Percentiles rank a stretch among this genome's conserved stretches.
phyloP scores from a whole-genome alignment of 805 yeast genomes.

The Tetrapisispora phaffii region DNA sequence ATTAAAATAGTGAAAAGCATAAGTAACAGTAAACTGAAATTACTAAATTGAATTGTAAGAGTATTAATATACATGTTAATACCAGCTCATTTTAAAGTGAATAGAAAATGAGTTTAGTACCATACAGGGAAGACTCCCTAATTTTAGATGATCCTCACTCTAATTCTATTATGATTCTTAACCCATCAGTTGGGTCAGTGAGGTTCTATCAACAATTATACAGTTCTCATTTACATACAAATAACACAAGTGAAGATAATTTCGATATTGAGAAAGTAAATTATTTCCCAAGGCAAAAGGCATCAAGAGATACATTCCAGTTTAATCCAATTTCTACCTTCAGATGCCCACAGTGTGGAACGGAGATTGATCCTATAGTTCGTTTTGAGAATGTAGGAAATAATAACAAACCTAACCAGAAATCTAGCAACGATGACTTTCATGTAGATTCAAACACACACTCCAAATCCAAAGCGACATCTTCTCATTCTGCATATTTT shows the following conservation, averaged over 20 bases:
- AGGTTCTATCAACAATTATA: constrained; percentile 1
- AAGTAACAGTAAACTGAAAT: no score
- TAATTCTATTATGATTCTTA: constrained; percentile 22
- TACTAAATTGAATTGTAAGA: no score
- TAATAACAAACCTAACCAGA: not conserved
- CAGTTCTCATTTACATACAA: not conserved
- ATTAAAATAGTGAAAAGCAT: no score
- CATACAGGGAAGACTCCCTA: constrained; percentile 20
- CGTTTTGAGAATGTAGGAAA: not conserved
- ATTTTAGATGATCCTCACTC: constrained; percentile 25
- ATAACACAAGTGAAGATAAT: not conserved
- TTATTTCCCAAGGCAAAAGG: not conserved
- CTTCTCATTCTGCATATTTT: constrained; percentile 3
- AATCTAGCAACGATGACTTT: not conserved
- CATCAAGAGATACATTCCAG: not conserved
- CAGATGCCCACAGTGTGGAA: constrained; percentile 26
- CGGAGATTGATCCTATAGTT: constrained; percentile 13
- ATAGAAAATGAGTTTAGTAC: constrained; percentile 19
- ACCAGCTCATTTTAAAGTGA: not conserved
- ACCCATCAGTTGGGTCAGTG: constrained; percentile 16
- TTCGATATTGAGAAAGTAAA: not conserved
- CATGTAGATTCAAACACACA: not conserved
- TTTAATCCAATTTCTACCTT: constrained; percentile 16
- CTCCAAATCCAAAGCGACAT: not conserved
- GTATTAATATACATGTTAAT: no score